Conservation (phyloP, 148 eudicot genomes). For the Persicaria tinctoria region DNA sequence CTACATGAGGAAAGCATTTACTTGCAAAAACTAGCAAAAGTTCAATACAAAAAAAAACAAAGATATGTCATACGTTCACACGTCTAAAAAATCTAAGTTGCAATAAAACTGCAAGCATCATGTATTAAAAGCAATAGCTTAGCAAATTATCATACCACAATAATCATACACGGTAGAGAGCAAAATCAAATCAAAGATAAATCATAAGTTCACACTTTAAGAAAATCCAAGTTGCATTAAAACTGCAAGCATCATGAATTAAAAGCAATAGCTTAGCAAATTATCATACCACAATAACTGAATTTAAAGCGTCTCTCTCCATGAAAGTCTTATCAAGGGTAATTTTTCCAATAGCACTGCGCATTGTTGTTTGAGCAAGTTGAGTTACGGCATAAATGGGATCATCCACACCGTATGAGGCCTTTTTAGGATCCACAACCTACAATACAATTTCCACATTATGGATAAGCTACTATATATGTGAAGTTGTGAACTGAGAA, state of each 20-base stretch:
- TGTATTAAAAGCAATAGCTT: background rate
- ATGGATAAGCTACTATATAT: background rate
- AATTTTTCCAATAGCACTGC: conserved; percentile 87
- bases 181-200: background rate
- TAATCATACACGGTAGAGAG: conserved; percentile 12
- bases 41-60: background rate
- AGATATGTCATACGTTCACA: background rate
- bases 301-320: conserved; percentile 87
- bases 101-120: background rate
- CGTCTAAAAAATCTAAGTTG: background rate
- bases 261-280: background rate
- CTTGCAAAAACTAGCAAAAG: no score
- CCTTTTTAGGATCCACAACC: conserved; percentile 73
- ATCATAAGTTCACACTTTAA: background rate
- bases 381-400: conserved; percentile 76
- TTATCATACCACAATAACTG: conserved; percentile 61
- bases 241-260: background rate
- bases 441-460: conserved; percentile 27
- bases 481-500: background rate
- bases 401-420: conserved; percentile 89
- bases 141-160: conserved; percentile 45
- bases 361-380: conserved; percentile 94
- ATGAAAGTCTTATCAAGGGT: conserved; percentile 88
- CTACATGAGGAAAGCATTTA: background rate
- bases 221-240: background rate